Base-by-base conservation (phyloP, 306 rosid species). In the Abrus precatorius region DNA sequence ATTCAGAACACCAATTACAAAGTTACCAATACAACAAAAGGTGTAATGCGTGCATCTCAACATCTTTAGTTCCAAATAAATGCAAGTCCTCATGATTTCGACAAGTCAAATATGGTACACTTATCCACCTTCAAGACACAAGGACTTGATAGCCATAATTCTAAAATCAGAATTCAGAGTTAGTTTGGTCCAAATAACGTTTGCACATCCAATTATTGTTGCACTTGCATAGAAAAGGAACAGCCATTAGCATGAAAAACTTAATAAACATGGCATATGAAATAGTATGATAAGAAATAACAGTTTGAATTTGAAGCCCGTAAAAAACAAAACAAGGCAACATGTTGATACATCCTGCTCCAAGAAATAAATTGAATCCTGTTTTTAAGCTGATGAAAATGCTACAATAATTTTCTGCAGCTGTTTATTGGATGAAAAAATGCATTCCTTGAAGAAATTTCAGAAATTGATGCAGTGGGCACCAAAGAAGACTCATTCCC, bases 1-100 rank as follows among this genome's bases (percentile, higher is more conserved):
- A 59, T 44, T 65, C 12, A 54, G 79, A 80, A 66, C 44, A 71
- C 54, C 60, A 81, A 74, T 81, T 77, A 84, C 10, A 40, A 53
- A 44, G 79, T 60, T 49, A 66, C 50, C 54, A 61, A 69, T 62
- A 20, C 29, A 55, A 41, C 60, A 59, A 65, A 67, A 82, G 52
- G 13, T 5, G 7, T 53, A 74, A 62, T 30, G n/a, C 3, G 41
- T n/a, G 59, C 14, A 66, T 28, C 40, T 65, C 4, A 81, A 79
- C 56, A 79, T 72, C 75, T 55, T 33, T 12, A 43, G 53, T 61
- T 4, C 71, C 43, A 49, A 62, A 60, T 27, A 57, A 60, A 64
- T 48, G 30, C 62, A 84, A 68, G 43, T 61, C 72, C 49, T 9
- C 72, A 52, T 32, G 53, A 65, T 44, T 59, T 50, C 71, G 71